Evolutionary conservation across 345 rosid species (phyloP), one percentile per base, ranked within the genome.

Genomic region (Eucalyptus erythrocorys): DNA sequence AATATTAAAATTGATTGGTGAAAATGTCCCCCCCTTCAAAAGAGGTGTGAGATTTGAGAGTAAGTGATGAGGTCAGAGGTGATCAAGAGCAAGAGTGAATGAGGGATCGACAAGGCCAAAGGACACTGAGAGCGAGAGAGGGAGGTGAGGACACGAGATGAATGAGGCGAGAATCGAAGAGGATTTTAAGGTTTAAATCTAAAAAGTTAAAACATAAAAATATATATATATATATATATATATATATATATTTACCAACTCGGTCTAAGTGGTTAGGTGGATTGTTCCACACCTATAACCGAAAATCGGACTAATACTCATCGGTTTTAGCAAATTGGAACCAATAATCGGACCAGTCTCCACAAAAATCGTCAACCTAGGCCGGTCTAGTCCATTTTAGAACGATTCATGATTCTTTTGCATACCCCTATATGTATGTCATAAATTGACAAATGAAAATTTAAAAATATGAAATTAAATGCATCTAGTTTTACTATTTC

Each of bases 271-370:
- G 6, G 13, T 22, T 9, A 10, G 3, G 12, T 55, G 5, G 30
- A 5, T 4, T 4, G 12, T 55, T 55, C 6, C 61, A 24, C 30
- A 24, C 30, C 1, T 55, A 0, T 4, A 55, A 55, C 1, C 3
- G 0, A 0, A 24, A 55, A 55, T 10, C 27, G 3, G 0, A 55
- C 11, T 10, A 55, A 22, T 22, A 55, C 30, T 55, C 13, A 55
- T 6, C 0, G 0, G 0, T 24, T 22, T 12, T 24, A 10, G 6
- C 0, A 55, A 55, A 9, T 22, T 55, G 13, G 13, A 55, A 55
- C 22, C 2, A 19, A 51, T 9, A 19, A 19, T 10, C 1, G 3
- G 3, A 22, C 0, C 0, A 55, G 30, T 24, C 12, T 6, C 13
- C 5, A 22, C 9, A 24, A 5, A 24, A 55, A 55, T 24, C 3